phyloP scores from a whole-genome alignment of 1,139 yeast genomes.

The Yamadazyma epiphylla region DNA sequence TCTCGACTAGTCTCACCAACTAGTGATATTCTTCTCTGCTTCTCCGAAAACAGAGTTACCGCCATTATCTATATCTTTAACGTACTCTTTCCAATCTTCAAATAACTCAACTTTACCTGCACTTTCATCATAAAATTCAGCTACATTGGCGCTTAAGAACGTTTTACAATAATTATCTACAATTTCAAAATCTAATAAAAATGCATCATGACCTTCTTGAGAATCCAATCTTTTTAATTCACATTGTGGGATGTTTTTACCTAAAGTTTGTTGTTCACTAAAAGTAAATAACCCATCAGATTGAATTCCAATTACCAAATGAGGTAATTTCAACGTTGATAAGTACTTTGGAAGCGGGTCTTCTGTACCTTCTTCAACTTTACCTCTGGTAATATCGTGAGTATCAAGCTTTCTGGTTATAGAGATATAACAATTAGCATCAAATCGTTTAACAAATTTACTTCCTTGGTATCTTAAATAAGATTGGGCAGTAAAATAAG shows the following conservation, averaged over 20 bases:
- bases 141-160: constrained; percentile 56
- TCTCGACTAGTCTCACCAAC: too few relatives aligned
- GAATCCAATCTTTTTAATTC: constrained; percentile 69
- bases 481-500: constrained; percentile 92
- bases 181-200: constrained; percentile 79
- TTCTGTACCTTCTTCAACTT: constrained; percentile 29
- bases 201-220: constrained; percentile 99
- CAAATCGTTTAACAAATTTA: constrained; percentile 84
- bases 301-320: constrained; percentile 80
- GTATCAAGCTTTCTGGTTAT: constrained; percentile 92
- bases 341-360: constrained; percentile 46
- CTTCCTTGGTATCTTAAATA: constrained; percentile 91
- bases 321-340: constrained; percentile 60
- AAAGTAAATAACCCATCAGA: constrained; percentile 93
- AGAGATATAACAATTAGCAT: constrained; percentile 93
- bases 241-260: constrained; percentile 70
- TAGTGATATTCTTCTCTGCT: constrained; percentile 82
- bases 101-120: constrained; percentile 51
- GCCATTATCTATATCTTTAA: constrained; percentile 36
- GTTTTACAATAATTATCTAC: constrained; percentile 68
- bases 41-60: constrained; percentile 89
- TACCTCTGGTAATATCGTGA: constrained; percentile 85
- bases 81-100: constrained; percentile 47
- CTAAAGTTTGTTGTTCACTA: constrained; percentile 83
- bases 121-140: constrained; percentile 47